Evolutionary conservation across 2,329 filamentous ascomycete genomes (phyloP).

Genomic region (Sarocladium brachiariae): DNA sequence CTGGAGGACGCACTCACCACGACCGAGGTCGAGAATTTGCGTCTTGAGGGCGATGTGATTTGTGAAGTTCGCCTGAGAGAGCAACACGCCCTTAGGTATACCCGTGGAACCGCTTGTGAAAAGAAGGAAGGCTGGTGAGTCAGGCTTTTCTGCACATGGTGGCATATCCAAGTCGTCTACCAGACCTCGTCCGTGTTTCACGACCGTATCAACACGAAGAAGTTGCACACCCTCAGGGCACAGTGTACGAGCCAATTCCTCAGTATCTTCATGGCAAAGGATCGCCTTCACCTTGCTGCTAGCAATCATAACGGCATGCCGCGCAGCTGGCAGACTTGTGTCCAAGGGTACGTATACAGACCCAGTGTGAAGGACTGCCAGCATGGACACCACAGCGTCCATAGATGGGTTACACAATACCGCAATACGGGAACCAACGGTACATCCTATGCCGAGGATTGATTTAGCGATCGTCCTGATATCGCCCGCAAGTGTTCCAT

Average conservation of each 20-base stretch:
- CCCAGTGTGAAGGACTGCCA: constrained; percentile 33
- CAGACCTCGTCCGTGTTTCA: too few relatives aligned
- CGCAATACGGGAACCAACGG: too few relatives aligned
- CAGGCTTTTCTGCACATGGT: background rate
- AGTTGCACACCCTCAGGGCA: background rate
- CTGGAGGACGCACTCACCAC: constrained; percentile 25
- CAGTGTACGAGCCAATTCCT: too few relatives aligned
- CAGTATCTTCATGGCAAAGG: background rate
- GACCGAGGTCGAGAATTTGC: constrained; percentile 13
- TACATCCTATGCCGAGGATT: too few relatives aligned
- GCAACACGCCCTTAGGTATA: constrained; percentile 33
- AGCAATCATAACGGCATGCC: constrained; percentile 23
- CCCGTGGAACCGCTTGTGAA: constrained; percentile 27
- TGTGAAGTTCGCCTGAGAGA: constrained; percentile 23
- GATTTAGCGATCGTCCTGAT: too few relatives aligned
- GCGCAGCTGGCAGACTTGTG: constrained; percentile 17
- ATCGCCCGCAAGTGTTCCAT: constrained; percentile 16
- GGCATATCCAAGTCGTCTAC: background rate
- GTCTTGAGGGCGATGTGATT: constrained; percentile 19
- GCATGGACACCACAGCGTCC: constrained; percentile 28
- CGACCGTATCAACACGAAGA: background rate
- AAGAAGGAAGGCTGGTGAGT: constrained; percentile 21
- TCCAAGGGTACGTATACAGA: constrained; percentile 36
- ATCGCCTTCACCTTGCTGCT: constrained; percentile 23
- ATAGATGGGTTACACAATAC: background rate